A percentile compares a stretch with the other conserved stretches of the same genome.
phyloP scores from a whole-genome alignment of 805 yeast species.

The Candida hungchunana region DNA sequence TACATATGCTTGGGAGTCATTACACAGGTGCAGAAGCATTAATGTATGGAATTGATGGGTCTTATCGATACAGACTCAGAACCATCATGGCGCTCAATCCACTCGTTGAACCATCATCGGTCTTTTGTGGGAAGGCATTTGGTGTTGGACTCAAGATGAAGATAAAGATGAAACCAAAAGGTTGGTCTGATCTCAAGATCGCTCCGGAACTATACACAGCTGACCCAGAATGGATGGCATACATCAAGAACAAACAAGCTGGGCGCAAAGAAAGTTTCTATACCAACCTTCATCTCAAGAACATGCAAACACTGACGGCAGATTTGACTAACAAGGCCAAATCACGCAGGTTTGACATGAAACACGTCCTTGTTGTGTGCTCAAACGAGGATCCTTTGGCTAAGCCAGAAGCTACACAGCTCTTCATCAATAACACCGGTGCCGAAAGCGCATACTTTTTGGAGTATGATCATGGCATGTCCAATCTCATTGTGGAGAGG shows the following conservation, averaged over 20 bases:
- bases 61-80: constrained; percentile 12
- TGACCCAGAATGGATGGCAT: constrained; percentile 11
- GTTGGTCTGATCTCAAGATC: constrained; percentile 3
- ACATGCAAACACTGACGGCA: constrained; percentile 5
- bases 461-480: constrained; percentile 19
- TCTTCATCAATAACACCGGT: constrained; percentile 13
- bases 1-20: constrained; percentile 17
- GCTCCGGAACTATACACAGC: constrained; percentile 10
- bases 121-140: constrained; percentile 1
- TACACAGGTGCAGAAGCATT: constrained; percentile 18
- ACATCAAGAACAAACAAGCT: constrained; percentile 3
- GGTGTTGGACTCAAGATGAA: constrained; percentile 7
- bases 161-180: constrained; percentile 12
- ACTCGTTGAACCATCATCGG: constrained; percentile 10
- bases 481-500: constrained; percentile 19
- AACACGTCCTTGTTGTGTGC: constrained; percentile 14
- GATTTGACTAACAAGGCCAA: constrained; percentile 5
- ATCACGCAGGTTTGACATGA: constrained; percentile 9
- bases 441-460: constrained; percentile 12
- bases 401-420: neutral
- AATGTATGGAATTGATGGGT: constrained; percentile 18
- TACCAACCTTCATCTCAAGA: constrained; percentile 7
- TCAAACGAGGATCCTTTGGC: constrained; percentile 16
- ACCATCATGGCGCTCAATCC: constrained; percentile 21
- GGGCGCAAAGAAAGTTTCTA: constrained; percentile 2